Evolutionary conservation across 768 basidiomycete genomes (phyloP), one percentile per base, ranked within the genome.

Genomic region (Hirschioporus abietinus): DNA sequence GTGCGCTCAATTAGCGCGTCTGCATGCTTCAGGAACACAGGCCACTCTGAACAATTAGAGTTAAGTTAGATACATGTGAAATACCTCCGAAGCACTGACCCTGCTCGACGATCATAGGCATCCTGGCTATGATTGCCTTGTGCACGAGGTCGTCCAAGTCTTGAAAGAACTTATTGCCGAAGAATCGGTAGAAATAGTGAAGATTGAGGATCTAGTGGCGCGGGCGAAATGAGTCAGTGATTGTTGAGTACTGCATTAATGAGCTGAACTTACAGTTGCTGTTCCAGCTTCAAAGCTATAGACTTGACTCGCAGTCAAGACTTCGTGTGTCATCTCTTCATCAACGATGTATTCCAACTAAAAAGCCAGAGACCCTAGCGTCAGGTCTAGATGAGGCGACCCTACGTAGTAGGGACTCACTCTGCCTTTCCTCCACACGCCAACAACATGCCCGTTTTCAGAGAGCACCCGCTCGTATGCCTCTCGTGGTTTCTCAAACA

Each of bases 331-430:
- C 34, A 73, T 70, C 10, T 70, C 70, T 12, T 72, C 69, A 24
- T 73, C 70, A n/a, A 77, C 74, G 64, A 78, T 74, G 65, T 76
- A 78, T 68, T 78, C 77, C 6, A 78, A 71, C 77, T 78, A 42
- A 0, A 60, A 23, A 34, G 71, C 77, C 77, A 42, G 0, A 60
- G 23, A 34, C 52, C 26, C 24, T 18, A 15, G n/a, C 15, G 23
- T 30, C 30, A 34, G 60, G 66, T 30, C 7, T 24, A 1, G n/a
- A 17, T 25, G 15, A 15, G 24, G 8, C 12, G 42, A 6, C 12
- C 42, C 4, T 52, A 30, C 30, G 30, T 30, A 30, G 30, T n/a
- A 57, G 25, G 10, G 12, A 70, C 73, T 35, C 24, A 76, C 77
- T 59, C 69, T 67, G 58, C 74, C 75, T 63, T 76, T 78, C 27